phyloP scores from a whole-genome alignment of 306 rosid species.

The Medicago truncatula region MtrunA17r5.0-ANR NC_053046.1:38690001-38690500 shows the following conservation, averaged over 20 bases:
- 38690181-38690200: conserved; percentile 68
- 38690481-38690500: background rate
- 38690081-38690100: background rate
- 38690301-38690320: conserved; percentile 88
- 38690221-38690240: conserved; percentile 82
- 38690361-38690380: conserved; percentile 21
- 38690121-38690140: background rate
- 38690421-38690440: conserved; percentile 12
- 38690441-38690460: conserved; percentile 15
- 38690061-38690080: background rate
- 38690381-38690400: background rate
- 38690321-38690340: conserved; percentile 65
- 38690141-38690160: conserved; percentile 1
- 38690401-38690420: conserved; percentile 26
- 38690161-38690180: background rate
- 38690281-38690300: conserved; percentile 83
- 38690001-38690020: background rate
- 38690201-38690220: conserved; percentile 76
- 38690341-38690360: conserved; percentile 79
- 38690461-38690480: conserved; percentile 18
- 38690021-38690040: conserved; percentile 2
- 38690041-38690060: background rate
- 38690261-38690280: conserved; percentile 45
- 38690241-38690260: conserved; percentile 54
- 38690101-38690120: background rate